Base-by-base conservation (phyloP, 192 early-diverging fungal genomes). In the Nowakowskiella sp. region DNA sequence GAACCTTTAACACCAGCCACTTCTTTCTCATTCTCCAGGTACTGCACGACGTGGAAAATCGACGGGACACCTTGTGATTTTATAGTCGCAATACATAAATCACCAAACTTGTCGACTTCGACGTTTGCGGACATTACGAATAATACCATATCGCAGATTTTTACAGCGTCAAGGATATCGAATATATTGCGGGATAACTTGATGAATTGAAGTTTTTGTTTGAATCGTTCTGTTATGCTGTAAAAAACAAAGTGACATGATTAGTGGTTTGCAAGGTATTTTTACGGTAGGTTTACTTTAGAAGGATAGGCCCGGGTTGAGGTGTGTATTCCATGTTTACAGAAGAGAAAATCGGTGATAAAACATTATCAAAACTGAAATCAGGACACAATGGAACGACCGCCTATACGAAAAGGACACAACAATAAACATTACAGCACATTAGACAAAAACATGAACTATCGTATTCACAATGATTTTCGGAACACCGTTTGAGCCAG, bases 21-120 rank as follows among this genome's bases (percentile, higher is more conserved):
- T 78, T 83, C 31, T 77, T 68, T 31, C 39, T 60, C 33, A 24
- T 57, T 16, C 0, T 1, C 16, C 9, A 48, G 43, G 49, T 80
- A 65, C 69, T 82, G 76, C 3, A 89, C 85, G 9, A 83, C 69
- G 13, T 82, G 71, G 25, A 93, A 72, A 31, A 84, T 77, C 2
- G 81, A 77, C 0, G 86, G 76, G 13, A 94, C 82, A 51, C 92
- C 93, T 64, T 94, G 91, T 42, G 85, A 80, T 64, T 90, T 86
- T 53, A 99, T 85, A 26, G 86, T 80, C 30, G 77, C 76, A 62
- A 99, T 61, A 47, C 83, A 81, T 50, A 74, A 76, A 62, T 90
- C 85, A 33, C 95, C 95, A 78, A 94, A 94, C 31, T 73, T 75
- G 62, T 96, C 95, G 5, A 98, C 95, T 62, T 96, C 92, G 6